phyloP scores from a whole-genome alignment of 2,329 filamentous ascomycete genomes.

The Diaporthe australafricana region DNA sequence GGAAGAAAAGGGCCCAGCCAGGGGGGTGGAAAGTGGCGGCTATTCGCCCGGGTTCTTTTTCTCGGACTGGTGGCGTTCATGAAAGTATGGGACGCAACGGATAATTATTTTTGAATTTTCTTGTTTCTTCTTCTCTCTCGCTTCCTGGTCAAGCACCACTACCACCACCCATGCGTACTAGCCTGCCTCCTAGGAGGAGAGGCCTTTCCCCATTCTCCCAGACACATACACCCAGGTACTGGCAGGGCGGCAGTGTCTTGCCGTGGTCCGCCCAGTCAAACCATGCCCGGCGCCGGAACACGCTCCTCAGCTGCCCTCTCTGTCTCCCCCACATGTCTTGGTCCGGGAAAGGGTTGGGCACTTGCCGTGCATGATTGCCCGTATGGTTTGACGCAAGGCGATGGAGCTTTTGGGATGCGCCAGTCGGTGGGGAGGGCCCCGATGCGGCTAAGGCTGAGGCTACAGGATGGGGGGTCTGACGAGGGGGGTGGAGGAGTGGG shows the following conservation, averaged over 20 bases:
- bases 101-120: background rate
- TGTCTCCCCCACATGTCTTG: constrained; percentile 16
- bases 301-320: background rate
- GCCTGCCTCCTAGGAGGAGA: too few species aligned
- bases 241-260: background rate
- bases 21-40: too few species aligned
- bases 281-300: constrained; percentile 27
- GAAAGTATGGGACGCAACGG: background rate
- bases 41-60: background rate
- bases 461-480: background rate
- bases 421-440: constrained; percentile 21
- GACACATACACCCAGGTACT: background rate
- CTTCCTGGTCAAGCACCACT: too few species aligned
- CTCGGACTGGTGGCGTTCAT: background rate
- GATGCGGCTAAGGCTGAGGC: constrained; percentile 33
- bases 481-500: background rate
- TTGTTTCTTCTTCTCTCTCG: too few species aligned
- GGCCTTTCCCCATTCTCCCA: background rate
- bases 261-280: background rate
- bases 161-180: too few species aligned
- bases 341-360: background rate
- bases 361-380: background rate
- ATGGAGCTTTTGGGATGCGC: background rate
- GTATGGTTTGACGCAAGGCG: constrained; percentile 2
- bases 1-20: too few species aligned